Base-by-base conservation (phyloP, 495 filamentous ascomycete species). In the Trichoderma orchidacearum region DNA sequence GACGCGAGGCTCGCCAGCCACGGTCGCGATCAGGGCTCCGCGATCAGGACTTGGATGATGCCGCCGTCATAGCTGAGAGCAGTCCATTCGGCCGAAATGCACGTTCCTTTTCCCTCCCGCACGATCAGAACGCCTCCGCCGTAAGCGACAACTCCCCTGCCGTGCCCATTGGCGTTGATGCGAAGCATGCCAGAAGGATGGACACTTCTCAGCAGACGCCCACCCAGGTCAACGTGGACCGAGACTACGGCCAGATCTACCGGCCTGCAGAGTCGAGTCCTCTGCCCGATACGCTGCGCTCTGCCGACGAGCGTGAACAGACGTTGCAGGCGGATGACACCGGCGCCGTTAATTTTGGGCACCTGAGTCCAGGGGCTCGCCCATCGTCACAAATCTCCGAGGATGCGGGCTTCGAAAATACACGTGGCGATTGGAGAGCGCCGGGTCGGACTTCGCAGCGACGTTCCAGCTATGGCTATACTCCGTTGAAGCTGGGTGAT, bases 301-400 rank as follows among this genome's bases (percentile, higher is more conserved):
- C 25, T 2, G 56, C 61, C 48, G 65, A 65, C 53, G 61, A 59
- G 51, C 58, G 34, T 17, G 34, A 36, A 15, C 8, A 15, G 34
- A 70, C 67, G 35, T 60, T 70, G 12, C 59, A 62, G 7, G 64
- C 65, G 54, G 59, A 66, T 4, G 67, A 70, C n/a, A 64, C 65
- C 6, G 67, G 67, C n/a, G 67, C 60, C 23, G 56, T 70, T 17
- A 56, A 65, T 48, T 67, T 70, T 48, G 56, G 45, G 31, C 61
- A 55, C 28, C 21, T 56, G 36, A 51, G 45, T 18, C 27, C 28
- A 17, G 28, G 25, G 12, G 36, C 13, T 12, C 53, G 53, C 3
- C 53, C 53, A 7, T 55, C 53, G n/a, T 55, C 53, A 2, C 53
- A 55, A 15, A 18, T 55, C 4, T 55, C 53, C 3, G 53, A 55